Evolutionary conservation across 139 green algal species (phyloP), one percentile per base, ranked within the genome.

Genomic region (Coelastrella sp.): DNA sequence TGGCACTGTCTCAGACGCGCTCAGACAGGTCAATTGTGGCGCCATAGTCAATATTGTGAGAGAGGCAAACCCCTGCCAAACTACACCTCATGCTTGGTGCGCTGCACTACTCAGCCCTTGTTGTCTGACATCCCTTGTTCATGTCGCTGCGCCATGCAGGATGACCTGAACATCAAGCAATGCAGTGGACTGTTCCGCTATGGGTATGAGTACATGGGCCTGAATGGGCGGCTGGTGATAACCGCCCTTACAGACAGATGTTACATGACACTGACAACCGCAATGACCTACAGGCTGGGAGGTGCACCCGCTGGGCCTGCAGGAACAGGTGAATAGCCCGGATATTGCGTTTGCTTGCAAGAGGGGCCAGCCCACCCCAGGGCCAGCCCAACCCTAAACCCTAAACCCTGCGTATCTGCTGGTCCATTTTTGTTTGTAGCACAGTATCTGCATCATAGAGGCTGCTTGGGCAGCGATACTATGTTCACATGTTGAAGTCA

Each of bases 221-320:
- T 99, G 10, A 99, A 99, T 92, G 98, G 99, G 93, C 94, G 98
- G 7, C 94, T 99, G 65, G 98, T 99, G 11, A 97, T 99, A 92
- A 99, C 98, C 6, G 97, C 97, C 0, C 93, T 99, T 7, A 99
- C 98, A 4, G 97, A 99, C 88, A 94, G 98, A 79, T 99, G 98
- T 95, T 99, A 99, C 94, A 96, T 99, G 90, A 99, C 97, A 17
- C 94, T 99, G 47, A 98, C 96, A 4, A 97, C 96, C 89, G 98
- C 98, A 14, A 94, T 99, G 80, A 96, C 96, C 80, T 99, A 99
- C 97, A 97, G 97, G 92, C 94, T 99, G 89, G 98, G 97, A 10
- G 98, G 98, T 54, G 98, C 98, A 10, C 98, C 98, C n/a, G 98
- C 98, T 0, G 98, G 98, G 2, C 98, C 98, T 32, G 98, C 97